Conservation (phyloP, 2,329 filamentous ascomycete genomes). For the Alternaria gansuensis region DNA sequence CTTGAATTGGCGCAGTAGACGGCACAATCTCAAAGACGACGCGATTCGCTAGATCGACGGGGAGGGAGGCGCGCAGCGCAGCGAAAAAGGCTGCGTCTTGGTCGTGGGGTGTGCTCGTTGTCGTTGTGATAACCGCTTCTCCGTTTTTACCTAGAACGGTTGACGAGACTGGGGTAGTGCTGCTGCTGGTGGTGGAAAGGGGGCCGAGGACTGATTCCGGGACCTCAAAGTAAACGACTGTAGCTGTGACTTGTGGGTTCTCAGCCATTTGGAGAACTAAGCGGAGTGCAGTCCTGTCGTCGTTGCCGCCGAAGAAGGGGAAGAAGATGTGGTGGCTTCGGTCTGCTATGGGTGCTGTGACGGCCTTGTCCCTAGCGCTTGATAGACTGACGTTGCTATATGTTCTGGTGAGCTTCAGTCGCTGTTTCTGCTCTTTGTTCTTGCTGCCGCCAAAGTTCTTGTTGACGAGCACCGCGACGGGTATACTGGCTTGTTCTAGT, state of each 20-base stretch:
- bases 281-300: slow-evolving; percentile 81
- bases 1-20: slow-evolving; percentile 49
- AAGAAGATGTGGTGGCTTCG: slow-evolving; percentile 85
- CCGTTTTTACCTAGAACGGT: slow-evolving; percentile 27
- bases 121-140: slow-evolving; percentile 21
- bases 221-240: slow-evolving; percentile 69
- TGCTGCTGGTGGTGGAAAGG: background rate
- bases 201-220: slow-evolving; percentile 33
- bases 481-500: slow-evolving; percentile 70
- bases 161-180: slow-evolving; percentile 17
- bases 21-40: slow-evolving; percentile 66
- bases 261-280: slow-evolving; percentile 85
- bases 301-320: slow-evolving; percentile 83
- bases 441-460: slow-evolving; percentile 67
- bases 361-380: slow-evolving; percentile 65
- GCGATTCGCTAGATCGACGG: slow-evolving; percentile 60
- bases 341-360: slow-evolving; percentile 66
- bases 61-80: slow-evolving; percentile 65
- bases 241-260: slow-evolving; percentile 80
- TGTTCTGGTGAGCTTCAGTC: slow-evolving; percentile 36
- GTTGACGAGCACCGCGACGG: slow-evolving; percentile 82
- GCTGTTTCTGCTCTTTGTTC: slow-evolving; percentile 40
- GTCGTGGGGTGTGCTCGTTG: slow-evolving; percentile 41
- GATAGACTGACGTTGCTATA: slow-evolving; percentile 56
- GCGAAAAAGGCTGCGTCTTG: slow-evolving; percentile 66